Evolutionary conservation across 495 filamentous ascomycete genomes (phyloP).

Genomic region (Pseudomonodictys pantanalensis): DNA sequence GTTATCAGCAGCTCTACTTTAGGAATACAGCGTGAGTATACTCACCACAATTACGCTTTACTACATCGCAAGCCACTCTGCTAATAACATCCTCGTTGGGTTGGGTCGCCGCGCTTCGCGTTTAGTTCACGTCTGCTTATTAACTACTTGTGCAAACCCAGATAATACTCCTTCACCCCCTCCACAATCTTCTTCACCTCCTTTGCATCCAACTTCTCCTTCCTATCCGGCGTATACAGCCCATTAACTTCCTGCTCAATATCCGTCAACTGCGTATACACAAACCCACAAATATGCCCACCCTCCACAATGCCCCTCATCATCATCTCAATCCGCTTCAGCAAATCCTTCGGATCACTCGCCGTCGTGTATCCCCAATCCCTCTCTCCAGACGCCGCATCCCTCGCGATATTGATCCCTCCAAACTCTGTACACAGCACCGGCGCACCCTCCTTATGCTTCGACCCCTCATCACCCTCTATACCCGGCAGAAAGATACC

Average conservation of each 20-base stretch:
- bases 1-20: too few relatives aligned
- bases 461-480: constrained; percentile 44
- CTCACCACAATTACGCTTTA: too few relatives aligned
- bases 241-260: constrained; percentile 42
- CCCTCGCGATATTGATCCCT: constrained; percentile 57
- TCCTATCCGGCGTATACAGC: constrained; percentile 35
- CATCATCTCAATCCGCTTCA: constrained; percentile 34
- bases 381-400: constrained; percentile 26
- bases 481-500: constrained; percentile 50
- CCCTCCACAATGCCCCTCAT: constrained; percentile 32
- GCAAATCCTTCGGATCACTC: constrained; percentile 29
- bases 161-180: constrained; percentile 24
- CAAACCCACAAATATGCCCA: constrained; percentile 34
- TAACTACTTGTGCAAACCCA: neutral
- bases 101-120: too few relatives aligned
- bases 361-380: constrained; percentile 42
- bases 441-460: constrained; percentile 50
- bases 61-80: too few relatives aligned
- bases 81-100: too few relatives aligned
- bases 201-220: constrained; percentile 31
- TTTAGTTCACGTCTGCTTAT: too few relatives aligned
- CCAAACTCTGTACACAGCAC: constrained; percentile 60
- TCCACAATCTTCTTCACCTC: constrained; percentile 30
- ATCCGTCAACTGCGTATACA: constrained; percentile 41
- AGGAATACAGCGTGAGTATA: too few relatives aligned